Evolutionary conservation across 306 rosid genomes (phyloP), one percentile per base, ranked within the genome.

Genomic region (Citrullus colocynthis): DNA sequence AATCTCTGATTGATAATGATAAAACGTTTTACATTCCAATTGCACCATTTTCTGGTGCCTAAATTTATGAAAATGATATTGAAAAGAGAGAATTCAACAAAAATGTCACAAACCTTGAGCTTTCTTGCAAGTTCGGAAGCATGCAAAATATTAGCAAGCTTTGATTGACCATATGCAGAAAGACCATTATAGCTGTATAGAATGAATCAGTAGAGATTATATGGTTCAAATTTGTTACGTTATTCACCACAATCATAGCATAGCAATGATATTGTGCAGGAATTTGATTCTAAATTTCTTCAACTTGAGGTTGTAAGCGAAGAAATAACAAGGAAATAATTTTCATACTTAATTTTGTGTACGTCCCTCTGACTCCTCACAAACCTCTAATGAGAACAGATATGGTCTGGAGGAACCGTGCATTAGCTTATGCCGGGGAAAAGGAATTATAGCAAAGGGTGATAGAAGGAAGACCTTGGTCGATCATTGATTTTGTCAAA

Each of bases 111-210:
- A 57, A 91, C 98, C 89, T 91, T 91, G 52, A 91, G 63, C 63
- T 51, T 79, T 76, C 85, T 81, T 36, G 97, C 17, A 69, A 93
- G 93, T 83, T 93, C 91, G 37, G 86, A 86, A 44, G 93, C 85
- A 69, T 91, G 95, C 81, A 93, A 86, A 62, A 93, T 64, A 74
- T 93, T 89, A 58, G 97, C 95, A 59, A 91, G 95, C 87, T 93
- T 93, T 48, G 97, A 89, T 66, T 91, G 98, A 62, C 95, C 96
- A 79, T 91, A 93, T 17, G 97, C 97, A 63, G 83, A 78, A 65
- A 90, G 82, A 58, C 81, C 79, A 83, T 42, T 84, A 78, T 89
- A 93, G 64, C 96, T 93, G 89, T 79, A 80, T 72, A 34, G 49
- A 45, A 72, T 76, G 44, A 58, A 37, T 59, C 9, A 49, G 42